A percentile compares a stretch with the other conserved stretches of the same genome.
phyloP scores from a whole-genome alignment of 2,329 filamentous ascomycete genomes.

The Amylocarpus encephaloides region DNA sequence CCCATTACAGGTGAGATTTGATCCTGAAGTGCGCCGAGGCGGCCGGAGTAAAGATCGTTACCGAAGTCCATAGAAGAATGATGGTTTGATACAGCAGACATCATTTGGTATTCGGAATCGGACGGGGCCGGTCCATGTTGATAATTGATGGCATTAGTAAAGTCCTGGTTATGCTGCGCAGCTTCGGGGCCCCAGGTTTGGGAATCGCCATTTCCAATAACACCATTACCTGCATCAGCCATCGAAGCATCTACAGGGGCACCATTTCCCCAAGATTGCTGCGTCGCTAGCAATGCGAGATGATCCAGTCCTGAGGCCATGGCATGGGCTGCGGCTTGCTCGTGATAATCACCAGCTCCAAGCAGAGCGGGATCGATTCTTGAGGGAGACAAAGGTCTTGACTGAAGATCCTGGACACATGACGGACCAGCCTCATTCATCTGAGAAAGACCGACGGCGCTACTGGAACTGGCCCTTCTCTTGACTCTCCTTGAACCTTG shows the following conservation, averaged over 20 bases:
- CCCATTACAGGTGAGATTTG: constrained; percentile 19
- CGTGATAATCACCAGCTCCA: constrained; percentile 10
- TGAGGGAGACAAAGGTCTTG: constrained; percentile 13
- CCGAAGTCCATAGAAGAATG: constrained; percentile 14
- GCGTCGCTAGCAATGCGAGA: constrained; percentile 19
- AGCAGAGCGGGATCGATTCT: constrained; percentile 21
- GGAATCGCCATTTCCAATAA: constrained; percentile 10
- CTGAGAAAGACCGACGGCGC: not conserved
- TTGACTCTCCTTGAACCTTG: constrained; percentile 12
- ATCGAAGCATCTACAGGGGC: constrained; percentile 15
- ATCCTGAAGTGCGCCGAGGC: constrained; percentile 14
- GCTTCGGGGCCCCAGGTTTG: constrained; percentile 16
- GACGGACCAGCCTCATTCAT: constrained; percentile 1
- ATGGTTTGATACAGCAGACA: constrained; percentile 12
- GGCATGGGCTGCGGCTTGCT: constrained; percentile 11
- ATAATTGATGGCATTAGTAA: constrained; percentile 13
- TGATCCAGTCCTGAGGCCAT: constrained; percentile 21
- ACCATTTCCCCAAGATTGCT: constrained; percentile 19
- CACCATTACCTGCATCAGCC: constrained; percentile 12
- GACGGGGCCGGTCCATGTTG: constrained; percentile 10
- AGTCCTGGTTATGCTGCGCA: constrained; percentile 9
- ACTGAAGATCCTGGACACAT: not conserved
- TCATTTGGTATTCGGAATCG: constrained; percentile 15
- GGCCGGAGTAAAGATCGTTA: constrained; percentile 15
- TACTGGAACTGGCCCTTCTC: constrained; percentile 6